phyloP scores from a whole-genome alignment of 1,284 basidiomycete genomes.

The Rhodotorula mucilaginosa region DNA sequence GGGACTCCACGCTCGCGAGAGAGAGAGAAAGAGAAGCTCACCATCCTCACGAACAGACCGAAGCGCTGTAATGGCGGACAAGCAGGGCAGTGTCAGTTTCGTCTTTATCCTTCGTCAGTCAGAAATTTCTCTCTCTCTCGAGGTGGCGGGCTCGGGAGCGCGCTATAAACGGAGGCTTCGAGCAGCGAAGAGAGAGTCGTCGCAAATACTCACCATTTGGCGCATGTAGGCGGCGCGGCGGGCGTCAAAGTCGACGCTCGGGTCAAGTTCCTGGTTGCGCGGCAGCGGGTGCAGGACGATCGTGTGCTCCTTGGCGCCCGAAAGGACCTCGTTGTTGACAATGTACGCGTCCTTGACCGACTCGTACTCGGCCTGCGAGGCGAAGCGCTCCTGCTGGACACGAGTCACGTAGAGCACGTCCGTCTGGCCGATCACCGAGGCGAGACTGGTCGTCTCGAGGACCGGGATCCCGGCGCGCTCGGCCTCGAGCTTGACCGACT shows the following conservation, averaged over 20 bases:
- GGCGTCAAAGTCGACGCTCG: constrained; percentile 73
- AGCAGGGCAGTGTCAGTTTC: no score
- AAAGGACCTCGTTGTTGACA: constrained; percentile 75
- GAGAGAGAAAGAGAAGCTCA: no score
- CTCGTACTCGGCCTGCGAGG: constrained; percentile 76
- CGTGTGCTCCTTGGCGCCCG: constrained; percentile 74
- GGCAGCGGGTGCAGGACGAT: constrained; percentile 99
- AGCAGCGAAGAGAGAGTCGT: no score
- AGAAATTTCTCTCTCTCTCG: no score
- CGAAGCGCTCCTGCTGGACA: constrained; percentile 93
- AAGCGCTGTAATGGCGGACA: no score
- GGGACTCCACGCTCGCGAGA: no score
- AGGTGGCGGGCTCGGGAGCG: no score
- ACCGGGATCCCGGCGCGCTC: constrained; percentile 78
- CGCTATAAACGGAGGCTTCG: no score
- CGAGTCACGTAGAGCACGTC: constrained; percentile 97
- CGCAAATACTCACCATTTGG: no score
- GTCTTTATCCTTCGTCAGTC: no score
- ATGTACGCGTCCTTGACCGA: constrained; percentile 89
- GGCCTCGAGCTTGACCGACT: constrained; percentile 75
- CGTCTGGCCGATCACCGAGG: constrained; percentile 86
- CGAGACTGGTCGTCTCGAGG: constrained; percentile 76
- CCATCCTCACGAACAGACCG: no score
- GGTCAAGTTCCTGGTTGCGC: constrained; percentile 93
- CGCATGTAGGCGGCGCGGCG: not conserved